Percentiles rank a stretch among this genome's conserved stretches.
These are phyloP conservation scores for Scheffersomyces segobiensis DNA, from an alignment of 1,139 yeast genomes.

Conservation along the genomic window DNA sequence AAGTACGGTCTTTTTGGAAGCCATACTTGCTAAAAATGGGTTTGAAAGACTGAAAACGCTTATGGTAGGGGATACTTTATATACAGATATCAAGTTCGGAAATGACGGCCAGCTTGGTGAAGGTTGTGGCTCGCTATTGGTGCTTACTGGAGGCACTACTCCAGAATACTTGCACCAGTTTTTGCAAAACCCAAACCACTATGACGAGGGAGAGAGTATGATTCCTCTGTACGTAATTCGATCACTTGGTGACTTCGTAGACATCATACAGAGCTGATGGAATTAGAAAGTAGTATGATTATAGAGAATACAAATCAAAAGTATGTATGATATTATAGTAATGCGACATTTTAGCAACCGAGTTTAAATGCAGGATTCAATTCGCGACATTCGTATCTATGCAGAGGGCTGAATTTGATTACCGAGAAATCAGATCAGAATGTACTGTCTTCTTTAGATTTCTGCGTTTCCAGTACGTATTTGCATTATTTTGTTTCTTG, in stretches of 20 bases:
- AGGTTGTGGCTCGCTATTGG: slow-evolving; percentile 33
- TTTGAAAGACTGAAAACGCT: slow-evolving; percentile 30
- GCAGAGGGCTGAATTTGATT: not conserved
- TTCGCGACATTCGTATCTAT: not conserved
- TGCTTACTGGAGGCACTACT: slow-evolving; percentile 40
- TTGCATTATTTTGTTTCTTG: not conserved
- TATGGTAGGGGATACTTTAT: slow-evolving; percentile 47
- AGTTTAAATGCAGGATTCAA: not conserved
- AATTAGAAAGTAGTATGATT: not conserved
- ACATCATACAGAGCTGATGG: slow-evolving; percentile 8
- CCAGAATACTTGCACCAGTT: slow-evolving; percentile 21
- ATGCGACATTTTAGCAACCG: not conserved
- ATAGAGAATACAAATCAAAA: not conserved
- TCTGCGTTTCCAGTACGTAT: not conserved
- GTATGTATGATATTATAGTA: not conserved
- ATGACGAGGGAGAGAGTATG: slow-evolving; percentile 19
- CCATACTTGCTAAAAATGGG: slow-evolving; percentile 26
- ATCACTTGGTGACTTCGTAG: slow-evolving; percentile 30
- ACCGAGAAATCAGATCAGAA: not conserved
- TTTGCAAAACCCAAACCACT: slow-evolving; percentile 9
- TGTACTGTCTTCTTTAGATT: not conserved
- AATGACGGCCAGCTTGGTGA: slow-evolving; percentile 39
- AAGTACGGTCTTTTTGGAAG: slow-evolving; percentile 29
- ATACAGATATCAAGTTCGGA: slow-evolving; percentile 46
- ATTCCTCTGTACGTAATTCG: slow-evolving; percentile 31